Conservation (phyloP, 345 rosid genomes). For the Rubroshorea leprosula region DNA sequence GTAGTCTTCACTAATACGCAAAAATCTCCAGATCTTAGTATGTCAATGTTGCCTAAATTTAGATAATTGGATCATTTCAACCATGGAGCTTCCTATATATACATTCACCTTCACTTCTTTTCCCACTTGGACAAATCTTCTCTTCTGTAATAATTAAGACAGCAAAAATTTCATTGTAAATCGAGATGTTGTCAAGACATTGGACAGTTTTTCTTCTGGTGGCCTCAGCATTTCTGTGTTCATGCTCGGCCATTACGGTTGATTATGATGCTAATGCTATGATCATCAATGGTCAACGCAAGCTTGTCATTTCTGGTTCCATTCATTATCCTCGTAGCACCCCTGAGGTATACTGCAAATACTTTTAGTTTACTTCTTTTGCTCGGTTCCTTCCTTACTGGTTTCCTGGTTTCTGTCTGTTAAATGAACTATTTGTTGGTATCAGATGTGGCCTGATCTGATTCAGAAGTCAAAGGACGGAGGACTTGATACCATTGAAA, state of each 20-base stretch:
- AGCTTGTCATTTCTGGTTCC: background rate
- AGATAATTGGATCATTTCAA: background rate
- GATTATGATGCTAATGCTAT: constrained; percentile 7
- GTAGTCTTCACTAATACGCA: no score
- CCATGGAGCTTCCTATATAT: background rate
- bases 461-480: constrained; percentile 59
- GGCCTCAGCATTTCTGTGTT: background rate
- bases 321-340: constrained; percentile 9
- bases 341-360: background rate
- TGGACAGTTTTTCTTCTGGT: background rate
- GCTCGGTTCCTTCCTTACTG: no score
- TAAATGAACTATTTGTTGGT: background rate
- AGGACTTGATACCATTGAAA: constrained; percentile 56
- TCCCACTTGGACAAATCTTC: no score
- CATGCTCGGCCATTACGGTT: constrained; percentile 6
- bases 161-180: background rate
- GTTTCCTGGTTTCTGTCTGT: background rate
- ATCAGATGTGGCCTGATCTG: constrained; percentile 73
- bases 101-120: background rate
- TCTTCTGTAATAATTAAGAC: background rate
- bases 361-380: background rate
- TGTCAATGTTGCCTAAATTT: background rate
- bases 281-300: constrained; percentile 8
- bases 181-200: background rate
- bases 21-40: no score